Evolutionary conservation across 140 eudicot species (phyloP).

Genomic region (Erigeron philadelphicus): DNA sequence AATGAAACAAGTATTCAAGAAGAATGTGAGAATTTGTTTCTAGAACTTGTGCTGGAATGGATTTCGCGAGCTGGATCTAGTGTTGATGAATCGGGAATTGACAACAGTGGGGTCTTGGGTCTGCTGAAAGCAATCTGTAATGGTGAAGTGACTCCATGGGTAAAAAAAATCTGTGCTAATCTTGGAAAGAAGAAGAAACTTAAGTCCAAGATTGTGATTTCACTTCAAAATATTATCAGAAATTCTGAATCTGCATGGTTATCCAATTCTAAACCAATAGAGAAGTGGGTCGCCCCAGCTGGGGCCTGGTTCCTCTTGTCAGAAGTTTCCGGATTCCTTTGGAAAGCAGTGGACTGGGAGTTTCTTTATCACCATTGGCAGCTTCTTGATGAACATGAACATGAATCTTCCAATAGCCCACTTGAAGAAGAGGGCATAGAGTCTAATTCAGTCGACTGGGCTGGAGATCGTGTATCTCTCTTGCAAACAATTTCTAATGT

Average conservation of each 20-base stretch:
- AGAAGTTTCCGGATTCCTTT: slow-evolving; percentile 66
- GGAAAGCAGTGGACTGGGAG: slow-evolving; percentile 82
- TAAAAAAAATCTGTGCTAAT: slow-evolving; percentile 73
- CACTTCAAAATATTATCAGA: slow-evolving; percentile 73
- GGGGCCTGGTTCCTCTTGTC: slow-evolving; percentile 89
- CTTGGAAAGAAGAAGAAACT: slow-evolving; percentile 86
- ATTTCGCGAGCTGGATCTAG: slow-evolving; percentile 55
- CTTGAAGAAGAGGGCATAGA: slow-evolving; percentile 32
- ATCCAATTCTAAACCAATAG: slow-evolving; percentile 52
- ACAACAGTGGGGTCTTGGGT: slow-evolving; percentile 55
- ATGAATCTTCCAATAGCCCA: slow-evolving; percentile 31
- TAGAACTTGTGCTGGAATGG: slow-evolving; percentile 71
- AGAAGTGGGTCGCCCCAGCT: slow-evolving; percentile 85
- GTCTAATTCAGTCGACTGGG: slow-evolving; percentile 71
- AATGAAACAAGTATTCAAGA: slow-evolving; percentile 95
- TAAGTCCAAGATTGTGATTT: slow-evolving; percentile 48
- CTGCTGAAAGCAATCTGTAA: slow-evolving; percentile 54
- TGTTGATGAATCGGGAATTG: slow-evolving; percentile 25
- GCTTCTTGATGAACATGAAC: slow-evolving; percentile 65
- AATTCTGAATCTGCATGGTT: slow-evolving; percentile 75
- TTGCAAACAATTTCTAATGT: slow-evolving; percentile 87
- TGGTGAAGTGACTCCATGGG: slow-evolving; percentile 89
- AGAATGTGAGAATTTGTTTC: slow-evolving; percentile 85
- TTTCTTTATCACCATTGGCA: slow-evolving; percentile 90
- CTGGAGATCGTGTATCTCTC: slow-evolving; percentile 77